A percentile compares a stretch with the other conserved stretches of the same genome.
Conservation (phyloP, 768 basidiomycete genomes). For the Xerocomus brunneocitrinus region DNA sequence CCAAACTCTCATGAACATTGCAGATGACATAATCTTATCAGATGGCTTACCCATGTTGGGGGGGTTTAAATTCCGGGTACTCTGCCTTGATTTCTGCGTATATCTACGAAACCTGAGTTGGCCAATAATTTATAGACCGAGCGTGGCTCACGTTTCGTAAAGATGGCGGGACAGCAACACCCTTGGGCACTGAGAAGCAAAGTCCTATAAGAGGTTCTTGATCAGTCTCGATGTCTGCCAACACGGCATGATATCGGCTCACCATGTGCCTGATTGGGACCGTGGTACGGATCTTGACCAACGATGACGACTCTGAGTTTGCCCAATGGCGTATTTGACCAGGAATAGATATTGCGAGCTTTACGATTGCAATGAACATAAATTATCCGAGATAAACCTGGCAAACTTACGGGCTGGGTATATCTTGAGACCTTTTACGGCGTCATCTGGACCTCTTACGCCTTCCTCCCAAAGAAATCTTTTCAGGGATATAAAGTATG, state of each 20-base stretch:
- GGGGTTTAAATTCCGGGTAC: constrained; percentile 72
- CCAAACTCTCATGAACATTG: constrained; percentile 3
- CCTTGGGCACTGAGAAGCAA: constrained; percentile 85
- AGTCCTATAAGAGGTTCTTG: constrained; percentile 46
- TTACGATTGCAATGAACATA: constrained; percentile 15
- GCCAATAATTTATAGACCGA: constrained; percentile 2
- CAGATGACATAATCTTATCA: constrained; percentile 12
- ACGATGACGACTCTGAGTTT: constrained; percentile 86
- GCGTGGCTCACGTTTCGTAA: constrained; percentile 61
- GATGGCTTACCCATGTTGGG: constrained; percentile 72
- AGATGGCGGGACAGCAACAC: constrained; percentile 73
- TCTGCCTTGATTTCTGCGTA: constrained; percentile 83
- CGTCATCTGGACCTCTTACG: constrained; percentile 48
- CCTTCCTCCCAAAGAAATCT: constrained; percentile 64
- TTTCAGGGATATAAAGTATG: constrained; percentile 74
- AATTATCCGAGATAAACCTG: constrained; percentile 26
- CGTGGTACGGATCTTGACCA: constrained; percentile 87
- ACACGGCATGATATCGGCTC: constrained; percentile 17
- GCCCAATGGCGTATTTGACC: constrained; percentile 85
- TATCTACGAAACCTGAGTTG: constrained; percentile 48
- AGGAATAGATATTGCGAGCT: constrained; percentile 86
- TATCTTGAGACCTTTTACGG: constrained; percentile 46
- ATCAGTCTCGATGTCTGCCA: constrained; percentile 9
- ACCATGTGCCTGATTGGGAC: constrained; percentile 82
- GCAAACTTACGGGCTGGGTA: constrained; percentile 65